A percentile compares a stretch with the other conserved stretches of the same genome.
These are phyloP conservation scores for Acanthamoeba healyi DNA, from an alignment of 208 protist genomes.

Conservation along the genomic window DNA sequence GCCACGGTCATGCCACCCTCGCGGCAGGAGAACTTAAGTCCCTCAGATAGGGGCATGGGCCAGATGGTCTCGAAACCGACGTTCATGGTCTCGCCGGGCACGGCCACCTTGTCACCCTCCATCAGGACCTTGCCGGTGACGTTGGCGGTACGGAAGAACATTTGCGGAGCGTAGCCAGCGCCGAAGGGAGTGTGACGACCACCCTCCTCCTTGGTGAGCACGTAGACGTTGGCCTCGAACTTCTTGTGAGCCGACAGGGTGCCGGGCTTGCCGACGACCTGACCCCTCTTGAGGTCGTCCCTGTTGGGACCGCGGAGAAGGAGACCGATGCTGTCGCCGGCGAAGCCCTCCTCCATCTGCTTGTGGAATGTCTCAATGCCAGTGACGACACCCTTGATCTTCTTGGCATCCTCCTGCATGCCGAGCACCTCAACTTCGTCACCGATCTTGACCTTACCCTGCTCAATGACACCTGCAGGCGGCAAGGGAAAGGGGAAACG, in stretches of 20 bases:
- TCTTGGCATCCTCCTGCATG: conserved; percentile 89
- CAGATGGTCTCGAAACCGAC: conserved; percentile 95
- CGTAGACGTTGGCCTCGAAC: conserved; percentile 97
- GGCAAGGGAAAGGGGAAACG: background rate
- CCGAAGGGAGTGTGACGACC: conserved; percentile 98
- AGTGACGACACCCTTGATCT: conserved; percentile 92
- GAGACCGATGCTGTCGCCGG: conserved; percentile 98
- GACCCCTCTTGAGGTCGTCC: conserved; percentile 96
- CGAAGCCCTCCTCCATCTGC: conserved; percentile 94
- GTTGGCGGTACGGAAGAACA: conserved; percentile 98
- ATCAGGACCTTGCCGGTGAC: conserved; percentile 97
- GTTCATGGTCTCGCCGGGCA: conserved; percentile 98
- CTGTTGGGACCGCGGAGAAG: conserved; percentile 96
- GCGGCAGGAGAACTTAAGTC: conserved; percentile 98
- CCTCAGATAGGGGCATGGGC: conserved; percentile 95
- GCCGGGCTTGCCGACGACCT: conserved; percentile 95
- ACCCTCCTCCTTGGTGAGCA: conserved; percentile 98
- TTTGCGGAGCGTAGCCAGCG: conserved; percentile 97
- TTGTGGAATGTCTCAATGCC: conserved; percentile 98
- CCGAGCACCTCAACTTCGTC: conserved; percentile 98
- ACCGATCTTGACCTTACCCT: conserved; percentile 95
- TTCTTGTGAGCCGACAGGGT: conserved; percentile 95
- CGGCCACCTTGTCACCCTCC: conserved; percentile 95
- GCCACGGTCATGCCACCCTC: conserved; percentile 99
- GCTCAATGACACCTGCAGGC: conserved; percentile 89